Evolutionary conservation across 2,329 filamentous ascomycete genomes (phyloP), one percentile per base, ranked within the genome.

Genomic region (Fusarium graminum): DNA sequence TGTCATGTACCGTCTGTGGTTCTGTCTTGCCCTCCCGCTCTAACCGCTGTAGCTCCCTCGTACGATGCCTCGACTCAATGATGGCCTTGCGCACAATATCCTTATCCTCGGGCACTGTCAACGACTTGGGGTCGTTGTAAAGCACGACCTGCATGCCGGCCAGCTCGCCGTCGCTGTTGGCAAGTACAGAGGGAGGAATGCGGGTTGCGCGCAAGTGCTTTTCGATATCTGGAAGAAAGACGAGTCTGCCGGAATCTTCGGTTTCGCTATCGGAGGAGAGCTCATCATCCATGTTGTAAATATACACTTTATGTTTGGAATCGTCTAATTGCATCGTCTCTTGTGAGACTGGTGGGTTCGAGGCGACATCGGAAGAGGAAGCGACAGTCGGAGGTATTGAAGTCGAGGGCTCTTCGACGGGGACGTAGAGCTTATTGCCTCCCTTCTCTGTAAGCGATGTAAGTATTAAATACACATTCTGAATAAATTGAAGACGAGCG

Each of bases 271-370:
- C 79, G 9, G 80, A 81, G 14, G 90, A 90, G 30, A 98, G 86
- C 79, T 98, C 94, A 71, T 91, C 91, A 75, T 97, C 93, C 11
- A 99, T 83, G 78, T 96, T 89, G 81, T 94, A 90, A 71, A 99
- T 93, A 83, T 95, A 97, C 61, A 97, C 88, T 74, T 91, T 92
- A 80, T 97, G 85, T 72, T 92, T 91, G 30, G 92, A 90, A 78
- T 97, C 90, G 79, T 98, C 94, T 62, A 98, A 76, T 57, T 91
- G 86, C 94, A 98, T 97, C 56, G 78, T 74, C 69, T 93, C 90
- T 65, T 86, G 80, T 19, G 49, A 32, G 7, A 44, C 28, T 36
- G 51, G 16, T 7, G 75, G 74, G 45, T 68, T 51, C 51, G 63
- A 46, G 40, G 65, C 47, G 49, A 64, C 40, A 42, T 59, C 46